Conservation (phyloP, 164 flowering plant genomes). For the Liriodendron chinense region DNA sequence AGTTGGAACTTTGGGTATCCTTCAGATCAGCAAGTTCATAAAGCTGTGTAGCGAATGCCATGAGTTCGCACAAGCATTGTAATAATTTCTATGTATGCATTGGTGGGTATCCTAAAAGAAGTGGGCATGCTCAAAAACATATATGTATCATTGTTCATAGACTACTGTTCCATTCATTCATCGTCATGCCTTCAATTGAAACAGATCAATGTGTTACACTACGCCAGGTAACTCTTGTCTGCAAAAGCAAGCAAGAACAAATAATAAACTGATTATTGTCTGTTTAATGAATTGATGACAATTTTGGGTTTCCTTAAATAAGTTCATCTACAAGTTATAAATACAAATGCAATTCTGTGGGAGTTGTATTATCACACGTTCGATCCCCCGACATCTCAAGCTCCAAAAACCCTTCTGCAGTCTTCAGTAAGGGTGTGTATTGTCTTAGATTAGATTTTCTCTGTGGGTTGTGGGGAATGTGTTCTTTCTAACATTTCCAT, state of each 20-base stretch:
- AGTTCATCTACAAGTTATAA: too few relatives aligned
- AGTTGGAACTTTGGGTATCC: neutral
- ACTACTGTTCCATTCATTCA: neutral
- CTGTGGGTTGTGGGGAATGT: too few relatives aligned
- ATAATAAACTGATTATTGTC: too few relatives aligned
- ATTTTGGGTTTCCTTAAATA: neutral
- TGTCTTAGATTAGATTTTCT: too few relatives aligned
- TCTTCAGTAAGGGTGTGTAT: too few relatives aligned
- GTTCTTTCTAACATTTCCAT: too few relatives aligned
- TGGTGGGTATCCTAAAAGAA: neutral
- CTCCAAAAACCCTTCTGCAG: too few relatives aligned
- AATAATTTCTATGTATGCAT: neutral
- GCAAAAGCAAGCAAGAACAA: neutral
- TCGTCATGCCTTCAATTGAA: neutral
- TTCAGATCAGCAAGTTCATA: neutral
- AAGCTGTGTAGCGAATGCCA: neutral
- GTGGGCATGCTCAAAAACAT: neutral
- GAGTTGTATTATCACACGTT: too few relatives aligned
- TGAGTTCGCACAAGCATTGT: neutral
- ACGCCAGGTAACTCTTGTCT: neutral
- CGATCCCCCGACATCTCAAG: too few relatives aligned
- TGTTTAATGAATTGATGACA: neutral
- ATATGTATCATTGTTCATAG: neutral
- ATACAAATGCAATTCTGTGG: too few relatives aligned
- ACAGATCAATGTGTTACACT: neutral